Conservation (phyloP, 2,329 filamentous ascomycete species). For the Pseudogymnoascus sp. region DNA sequence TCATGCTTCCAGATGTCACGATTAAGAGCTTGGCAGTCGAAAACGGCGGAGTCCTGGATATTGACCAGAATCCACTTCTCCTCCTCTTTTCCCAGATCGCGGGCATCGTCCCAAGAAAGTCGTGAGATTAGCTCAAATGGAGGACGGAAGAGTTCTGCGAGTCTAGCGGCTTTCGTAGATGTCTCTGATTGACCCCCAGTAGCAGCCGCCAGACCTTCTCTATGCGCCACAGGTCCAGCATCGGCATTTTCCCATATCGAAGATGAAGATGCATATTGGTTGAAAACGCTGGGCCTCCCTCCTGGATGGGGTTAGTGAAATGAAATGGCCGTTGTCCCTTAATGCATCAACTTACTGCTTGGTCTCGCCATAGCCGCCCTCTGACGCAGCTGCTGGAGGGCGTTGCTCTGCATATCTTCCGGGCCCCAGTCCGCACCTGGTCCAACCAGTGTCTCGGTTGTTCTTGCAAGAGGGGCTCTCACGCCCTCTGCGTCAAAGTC, state of each 20-base stretch:
- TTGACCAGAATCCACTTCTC: slow-evolving; percentile 96
- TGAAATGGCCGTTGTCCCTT: neutral
- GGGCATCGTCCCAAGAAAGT: slow-evolving; percentile 72
- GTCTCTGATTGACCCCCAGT: slow-evolving; percentile 57
- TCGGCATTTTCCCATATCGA: slow-evolving; percentile 43
- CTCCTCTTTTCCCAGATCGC: slow-evolving; percentile 74
- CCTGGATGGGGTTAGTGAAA: slow-evolving; percentile 19
- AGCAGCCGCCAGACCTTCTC: slow-evolving; percentile 46
- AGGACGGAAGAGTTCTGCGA: slow-evolving; percentile 87
- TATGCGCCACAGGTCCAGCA: slow-evolving; percentile 36
- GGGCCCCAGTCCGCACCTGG: slow-evolving; percentile 41
- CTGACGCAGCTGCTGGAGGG: slow-evolving; percentile 24
- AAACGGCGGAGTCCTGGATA: slow-evolving; percentile 85
- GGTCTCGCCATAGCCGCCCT: slow-evolving; percentile 25
- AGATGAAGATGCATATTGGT: slow-evolving; percentile 44
- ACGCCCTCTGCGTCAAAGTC: slow-evolving; percentile 50
- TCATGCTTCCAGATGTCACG: slow-evolving; percentile 92
- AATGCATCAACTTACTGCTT: slow-evolving; percentile 18
- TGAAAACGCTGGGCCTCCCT: slow-evolving; percentile 56
- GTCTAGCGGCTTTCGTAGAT: slow-evolving; percentile 62
- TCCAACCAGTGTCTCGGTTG: slow-evolving; percentile 82
- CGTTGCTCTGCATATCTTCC: slow-evolving; percentile 30
- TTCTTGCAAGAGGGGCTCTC: slow-evolving; percentile 82
- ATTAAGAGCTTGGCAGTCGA: slow-evolving; percentile 90
- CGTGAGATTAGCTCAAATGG: slow-evolving; percentile 83